Evolutionary conservation across 768 basidiomycete species (phyloP), one percentile per base, ranked within the genome.

Genomic region (Suillus subalutaceus): DNA sequence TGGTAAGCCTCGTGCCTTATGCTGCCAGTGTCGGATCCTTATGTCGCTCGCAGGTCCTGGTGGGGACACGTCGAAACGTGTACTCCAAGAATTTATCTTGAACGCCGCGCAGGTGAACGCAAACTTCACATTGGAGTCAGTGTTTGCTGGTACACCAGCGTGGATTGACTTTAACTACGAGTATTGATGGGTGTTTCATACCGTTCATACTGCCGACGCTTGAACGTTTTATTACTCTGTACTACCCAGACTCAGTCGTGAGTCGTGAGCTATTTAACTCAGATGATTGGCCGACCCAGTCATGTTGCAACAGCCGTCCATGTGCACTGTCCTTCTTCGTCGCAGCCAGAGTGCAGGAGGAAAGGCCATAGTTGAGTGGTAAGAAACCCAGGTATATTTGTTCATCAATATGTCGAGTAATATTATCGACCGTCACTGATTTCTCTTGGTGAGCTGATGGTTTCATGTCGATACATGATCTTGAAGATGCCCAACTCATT

Each of bases 161-260:
- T 88, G 87, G 87, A 85, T 88, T 60, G 86, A 88, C 69, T 85
- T 38, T 38, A 12, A 38, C 1, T 38, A 38, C 10, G 0, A 38
- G 10, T 9, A 9, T 38, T 38, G 37, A 10, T 12, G 9, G 9
- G 10, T 38, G 3, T 38, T 9, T 38, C 37, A 38, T 9, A 38
- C 5, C 10, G 37, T 38, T 32, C 4, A 32, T 32, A 32, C 32
- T 32, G 0, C 32, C 91, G 59, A 93, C 92, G 10, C 89, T 99
- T 63, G 94, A 98, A 73, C 90, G 95, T 63, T 87, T 96, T 66
- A 96, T 97, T 69, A 92, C 93, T 0, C 85, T 97, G 9, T 96
- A 96, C 72, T 90, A 92, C 41, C 94, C 94, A 4, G 95, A 32
- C 32, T 5, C 32, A 32, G 32, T 32, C 3, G 32, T 5, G 32